Conservation (phyloP, 331 rosid genomes). For the Phaseolus coccineus region DNA sequence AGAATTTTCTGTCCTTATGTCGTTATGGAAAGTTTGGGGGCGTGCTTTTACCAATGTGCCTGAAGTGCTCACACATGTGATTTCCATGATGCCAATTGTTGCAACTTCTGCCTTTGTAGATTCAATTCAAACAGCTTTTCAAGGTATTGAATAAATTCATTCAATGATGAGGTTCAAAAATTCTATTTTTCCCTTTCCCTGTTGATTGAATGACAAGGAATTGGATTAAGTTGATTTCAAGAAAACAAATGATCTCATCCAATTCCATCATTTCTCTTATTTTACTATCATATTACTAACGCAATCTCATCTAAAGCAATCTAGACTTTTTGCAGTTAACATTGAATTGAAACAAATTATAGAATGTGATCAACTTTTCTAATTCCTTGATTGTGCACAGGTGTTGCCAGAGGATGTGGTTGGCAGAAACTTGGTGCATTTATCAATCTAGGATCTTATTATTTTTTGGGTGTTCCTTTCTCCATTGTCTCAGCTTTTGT, state of each 20-base stretch:
- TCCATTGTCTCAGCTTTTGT: constrained; percentile 64
- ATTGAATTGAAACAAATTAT: background rate
- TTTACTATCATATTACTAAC: background rate
- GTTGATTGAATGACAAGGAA: background rate
- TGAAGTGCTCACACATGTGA: constrained; percentile 47
- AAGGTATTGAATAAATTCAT: constrained; percentile 46
- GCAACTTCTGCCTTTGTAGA: constrained; percentile 44
- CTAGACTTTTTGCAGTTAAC: background rate
- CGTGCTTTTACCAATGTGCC: constrained; percentile 46
- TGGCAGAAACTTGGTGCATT: constrained; percentile 85
- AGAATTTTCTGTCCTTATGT: constrained; percentile 42
- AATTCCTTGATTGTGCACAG: constrained; percentile 39
- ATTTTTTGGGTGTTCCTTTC: constrained; percentile 69
- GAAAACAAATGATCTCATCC: background rate
- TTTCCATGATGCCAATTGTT: constrained; percentile 45
- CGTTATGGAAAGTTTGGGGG: constrained; percentile 48
- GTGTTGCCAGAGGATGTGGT: constrained; percentile 84
- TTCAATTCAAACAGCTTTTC: constrained; percentile 56
- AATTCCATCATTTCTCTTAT: background rate
- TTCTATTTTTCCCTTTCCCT: background rate
- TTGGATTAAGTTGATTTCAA: background rate
- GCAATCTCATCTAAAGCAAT: background rate
- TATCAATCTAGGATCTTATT: constrained; percentile 77
- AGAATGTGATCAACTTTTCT: background rate
- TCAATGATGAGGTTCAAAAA: background rate